Evolutionary conservation across 257 asterid genomes (phyloP).

Genomic region (Solanum piurae): DNA sequence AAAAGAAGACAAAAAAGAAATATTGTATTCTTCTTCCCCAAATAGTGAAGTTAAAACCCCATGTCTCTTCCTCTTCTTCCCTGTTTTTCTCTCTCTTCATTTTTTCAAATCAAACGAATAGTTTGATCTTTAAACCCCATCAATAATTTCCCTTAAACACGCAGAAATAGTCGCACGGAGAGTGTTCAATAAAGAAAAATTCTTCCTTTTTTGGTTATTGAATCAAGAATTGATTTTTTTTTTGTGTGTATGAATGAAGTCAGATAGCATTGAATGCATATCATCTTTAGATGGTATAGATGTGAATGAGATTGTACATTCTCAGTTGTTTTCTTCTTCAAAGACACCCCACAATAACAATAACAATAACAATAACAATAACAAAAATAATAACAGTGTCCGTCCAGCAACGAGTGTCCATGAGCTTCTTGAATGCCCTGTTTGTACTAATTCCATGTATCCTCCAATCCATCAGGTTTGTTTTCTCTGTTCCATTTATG

Average conservation of each 20-base stretch:
- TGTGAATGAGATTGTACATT: conserved; percentile 1
- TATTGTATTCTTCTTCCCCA: neutral
- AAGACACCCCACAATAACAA: conserved; percentile 11
- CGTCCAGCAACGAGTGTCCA: conserved; percentile 15
- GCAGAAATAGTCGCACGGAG: neutral
- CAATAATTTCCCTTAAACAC: neutral
- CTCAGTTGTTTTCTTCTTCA: conserved; percentile 20
- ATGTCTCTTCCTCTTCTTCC: neutral
- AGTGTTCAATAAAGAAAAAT: neutral
- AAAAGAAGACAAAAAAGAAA: too few relatives aligned
- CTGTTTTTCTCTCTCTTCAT: neutral
- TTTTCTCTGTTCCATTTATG: neutral
- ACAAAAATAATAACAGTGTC: neutral
- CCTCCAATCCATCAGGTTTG: conserved; percentile 45
- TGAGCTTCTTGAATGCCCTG: conserved; percentile 43
- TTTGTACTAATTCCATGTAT: conserved; percentile 42
- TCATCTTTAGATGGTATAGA: conserved; percentile 11
- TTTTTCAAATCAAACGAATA: neutral
- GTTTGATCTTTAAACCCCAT: neutral
- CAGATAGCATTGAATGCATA: conserved; percentile 33
- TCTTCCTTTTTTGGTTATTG: neutral
- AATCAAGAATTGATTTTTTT: neutral
- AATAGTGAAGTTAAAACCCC: neutral
- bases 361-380: neutral
- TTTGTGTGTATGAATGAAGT: conserved; percentile 13